These are phyloP conservation scores for Mycena galericulata DNA, from an alignment of 768 basidiomycete species.

Conservation along the genomic window DNA sequence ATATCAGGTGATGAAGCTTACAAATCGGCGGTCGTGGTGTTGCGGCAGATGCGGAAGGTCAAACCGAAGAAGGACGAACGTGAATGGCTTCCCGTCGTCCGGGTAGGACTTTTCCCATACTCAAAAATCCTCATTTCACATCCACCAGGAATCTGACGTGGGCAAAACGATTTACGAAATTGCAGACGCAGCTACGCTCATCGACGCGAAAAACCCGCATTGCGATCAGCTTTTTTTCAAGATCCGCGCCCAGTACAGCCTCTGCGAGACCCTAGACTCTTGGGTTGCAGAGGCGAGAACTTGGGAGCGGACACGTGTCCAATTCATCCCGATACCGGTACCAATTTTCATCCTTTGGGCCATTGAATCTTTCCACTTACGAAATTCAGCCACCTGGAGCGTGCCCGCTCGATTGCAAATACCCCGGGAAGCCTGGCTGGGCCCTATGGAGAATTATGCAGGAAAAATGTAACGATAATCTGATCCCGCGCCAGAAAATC, in stretches of 20 bases:
- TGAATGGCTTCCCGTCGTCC: background rate
- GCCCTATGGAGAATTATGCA: background rate
- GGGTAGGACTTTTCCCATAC: background rate
- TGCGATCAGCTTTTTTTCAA: background rate
- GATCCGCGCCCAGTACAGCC: background rate
- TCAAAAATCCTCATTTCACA: background rate
- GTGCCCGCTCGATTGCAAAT: background rate
- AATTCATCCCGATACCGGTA: background rate
- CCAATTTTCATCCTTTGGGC: background rate
- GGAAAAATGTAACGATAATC: too few relatives aligned
- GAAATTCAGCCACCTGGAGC: background rate
- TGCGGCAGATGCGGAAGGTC: background rate
- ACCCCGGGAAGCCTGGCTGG: background rate
- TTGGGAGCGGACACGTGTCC: background rate
- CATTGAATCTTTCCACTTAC: too few relatives aligned
- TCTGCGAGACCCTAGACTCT: background rate
- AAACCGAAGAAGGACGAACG: background rate
- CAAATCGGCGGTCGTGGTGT: background rate
- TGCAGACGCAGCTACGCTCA: background rate
- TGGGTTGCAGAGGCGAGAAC: background rate
- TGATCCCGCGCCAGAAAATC: too few relatives aligned
- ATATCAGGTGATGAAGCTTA: background rate
- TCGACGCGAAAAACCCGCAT: background rate
- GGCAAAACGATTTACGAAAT: background rate
- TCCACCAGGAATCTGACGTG: background rate